Evolutionary conservation across 2,329 filamentous ascomycete genomes (phyloP).

Genomic region (Alternaria incomplexa): DNA sequence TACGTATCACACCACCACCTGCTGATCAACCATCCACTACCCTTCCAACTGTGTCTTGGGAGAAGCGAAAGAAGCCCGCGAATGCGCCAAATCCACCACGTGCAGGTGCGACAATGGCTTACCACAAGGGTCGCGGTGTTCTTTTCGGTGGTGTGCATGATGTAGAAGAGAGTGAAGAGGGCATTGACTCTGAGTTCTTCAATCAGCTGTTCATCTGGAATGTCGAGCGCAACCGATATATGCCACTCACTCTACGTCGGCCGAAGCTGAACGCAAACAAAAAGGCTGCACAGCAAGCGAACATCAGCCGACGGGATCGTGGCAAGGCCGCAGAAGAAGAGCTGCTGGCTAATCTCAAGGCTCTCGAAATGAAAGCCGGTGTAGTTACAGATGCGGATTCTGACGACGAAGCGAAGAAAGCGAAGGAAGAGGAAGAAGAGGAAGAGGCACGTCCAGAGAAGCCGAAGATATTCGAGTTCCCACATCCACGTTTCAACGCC

Average conservation of each 20-base stretch:
- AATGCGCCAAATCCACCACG: slow-evolving; percentile 84
- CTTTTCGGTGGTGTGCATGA: slow-evolving; percentile 95
- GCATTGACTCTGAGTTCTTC: slow-evolving; percentile 97
- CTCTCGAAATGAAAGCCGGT: slow-evolving; percentile 76
- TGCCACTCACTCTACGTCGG: slow-evolving; percentile 79
- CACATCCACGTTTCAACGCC: slow-evolving; percentile 89
- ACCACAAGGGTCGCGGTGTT: slow-evolving; percentile 91
- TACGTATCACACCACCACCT: slow-evolving; percentile 77
- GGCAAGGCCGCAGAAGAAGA: slow-evolving; percentile 93
- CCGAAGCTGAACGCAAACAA: slow-evolving; percentile 72
- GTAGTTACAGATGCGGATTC: slow-evolving; percentile 55
- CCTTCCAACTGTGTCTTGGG: slow-evolving; percentile 82
- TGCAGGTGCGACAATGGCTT: slow-evolving; percentile 91
- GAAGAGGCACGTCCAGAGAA: slow-evolving; percentile 62
- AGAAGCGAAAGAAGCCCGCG: slow-evolving; percentile 87
- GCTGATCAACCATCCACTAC: slow-evolving; percentile 69
- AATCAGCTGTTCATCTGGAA: slow-evolving; percentile 92
- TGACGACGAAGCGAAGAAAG: slow-evolving; percentile 33
- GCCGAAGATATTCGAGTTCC: slow-evolving; percentile 76
- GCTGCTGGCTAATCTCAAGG: slow-evolving; percentile 82
- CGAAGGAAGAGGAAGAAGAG: slow-evolving; percentile 50
- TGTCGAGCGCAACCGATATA: slow-evolving; percentile 92
- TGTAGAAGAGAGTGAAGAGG: slow-evolving; percentile 88
- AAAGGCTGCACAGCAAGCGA: slow-evolving; percentile 51
- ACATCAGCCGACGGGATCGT: slow-evolving; percentile 62